These are phyloP conservation scores for Dactylella cylindrospora DNA, from an alignment of 2,329 filamentous ascomycete species.

Conservation along the genomic window DNA sequence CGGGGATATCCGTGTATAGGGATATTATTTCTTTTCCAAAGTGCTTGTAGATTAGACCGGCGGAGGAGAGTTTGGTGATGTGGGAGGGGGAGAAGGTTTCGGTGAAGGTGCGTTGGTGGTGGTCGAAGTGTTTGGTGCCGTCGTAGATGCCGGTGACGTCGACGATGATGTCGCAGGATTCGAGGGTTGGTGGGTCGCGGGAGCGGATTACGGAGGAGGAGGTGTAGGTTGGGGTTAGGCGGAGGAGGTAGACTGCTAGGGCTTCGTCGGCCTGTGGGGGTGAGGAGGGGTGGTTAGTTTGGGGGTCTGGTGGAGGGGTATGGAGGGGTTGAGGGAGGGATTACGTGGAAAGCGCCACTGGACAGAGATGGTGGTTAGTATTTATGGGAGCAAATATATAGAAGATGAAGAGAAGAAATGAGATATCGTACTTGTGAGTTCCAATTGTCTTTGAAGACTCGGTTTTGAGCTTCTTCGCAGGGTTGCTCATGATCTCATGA, in stretches of 20 bases:
- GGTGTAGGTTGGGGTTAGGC: conserved; percentile 78
- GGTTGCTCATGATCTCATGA: conserved; percentile 24
- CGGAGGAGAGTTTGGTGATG: conserved; percentile 85
- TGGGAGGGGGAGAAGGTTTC: conserved; percentile 79
- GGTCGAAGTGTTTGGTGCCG: conserved; percentile 80
- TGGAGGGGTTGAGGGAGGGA: not conserved
- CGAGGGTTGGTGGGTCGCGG: conserved; percentile 75
- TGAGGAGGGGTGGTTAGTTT: conserved; percentile 16
- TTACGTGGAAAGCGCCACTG: conserved; percentile 73
- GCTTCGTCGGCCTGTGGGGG: conserved; percentile 75
- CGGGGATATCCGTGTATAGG: conserved; percentile 61
- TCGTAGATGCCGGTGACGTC: conserved; percentile 98
- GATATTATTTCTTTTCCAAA: conserved; percentile 85
- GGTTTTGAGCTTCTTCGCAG: conserved; percentile 75
- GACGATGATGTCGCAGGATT: conserved; percentile 87
- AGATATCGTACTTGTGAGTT: conserved; percentile 72
- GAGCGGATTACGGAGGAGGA: conserved; percentile 77
- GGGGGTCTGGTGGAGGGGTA: not conserved
- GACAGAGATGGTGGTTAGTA: conserved; percentile 4
- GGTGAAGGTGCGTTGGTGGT: conserved; percentile 90
- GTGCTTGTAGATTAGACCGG: conserved; percentile 92
- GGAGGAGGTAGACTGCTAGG: conserved; percentile 92
- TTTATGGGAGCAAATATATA: conserved; percentile 13
- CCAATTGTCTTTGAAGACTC: conserved; percentile 70
- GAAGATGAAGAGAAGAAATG: conserved; percentile 13